phyloP scores from a whole-genome alignment of 495 filamentous ascomycete species.

The Xylaria acuta region DNA sequence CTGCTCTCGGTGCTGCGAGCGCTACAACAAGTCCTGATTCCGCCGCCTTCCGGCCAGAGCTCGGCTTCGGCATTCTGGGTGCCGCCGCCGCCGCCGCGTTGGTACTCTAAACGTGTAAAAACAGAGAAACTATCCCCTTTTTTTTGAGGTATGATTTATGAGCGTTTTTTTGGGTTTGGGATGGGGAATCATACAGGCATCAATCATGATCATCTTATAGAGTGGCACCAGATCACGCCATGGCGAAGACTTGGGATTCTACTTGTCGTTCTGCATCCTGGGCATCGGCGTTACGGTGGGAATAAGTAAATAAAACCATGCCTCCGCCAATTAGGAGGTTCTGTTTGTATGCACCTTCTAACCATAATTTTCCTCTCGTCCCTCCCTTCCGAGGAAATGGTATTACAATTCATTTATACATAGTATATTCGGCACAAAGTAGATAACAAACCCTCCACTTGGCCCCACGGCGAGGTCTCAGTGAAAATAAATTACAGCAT shows the following conservation, averaged over 20 bases:
- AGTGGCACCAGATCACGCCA: constrained; percentile 2
- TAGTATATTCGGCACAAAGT: background rate
- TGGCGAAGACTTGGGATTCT: background rate
- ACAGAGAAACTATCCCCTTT: no score
- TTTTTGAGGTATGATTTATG: constrained; percentile 3
- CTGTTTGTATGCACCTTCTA: background rate
- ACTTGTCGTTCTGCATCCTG: background rate
- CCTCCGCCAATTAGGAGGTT: background rate
- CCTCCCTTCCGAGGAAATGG: background rate
- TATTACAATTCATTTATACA: background rate
- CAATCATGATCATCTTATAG: constrained; percentile 13
- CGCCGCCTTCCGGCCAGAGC: constrained; percentile 30
- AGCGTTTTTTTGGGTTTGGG: background rate
- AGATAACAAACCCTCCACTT: background rate
- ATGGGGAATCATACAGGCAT: constrained; percentile 14
- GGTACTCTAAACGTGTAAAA: background rate
- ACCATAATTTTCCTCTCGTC: background rate
- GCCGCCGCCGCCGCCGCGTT: constrained; percentile 32
- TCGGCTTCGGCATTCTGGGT: constrained; percentile 36
- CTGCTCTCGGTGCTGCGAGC: constrained; percentile 33
- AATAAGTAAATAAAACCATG: background rate
- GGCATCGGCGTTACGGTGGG: constrained; percentile 3
- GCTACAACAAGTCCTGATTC: constrained; percentile 32
- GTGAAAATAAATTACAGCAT: background rate
- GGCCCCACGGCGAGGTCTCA: background rate